phyloP scores from a whole-genome alignment of 495 filamentous ascomycete genomes.

The Glarea lozoyensis region DNA sequence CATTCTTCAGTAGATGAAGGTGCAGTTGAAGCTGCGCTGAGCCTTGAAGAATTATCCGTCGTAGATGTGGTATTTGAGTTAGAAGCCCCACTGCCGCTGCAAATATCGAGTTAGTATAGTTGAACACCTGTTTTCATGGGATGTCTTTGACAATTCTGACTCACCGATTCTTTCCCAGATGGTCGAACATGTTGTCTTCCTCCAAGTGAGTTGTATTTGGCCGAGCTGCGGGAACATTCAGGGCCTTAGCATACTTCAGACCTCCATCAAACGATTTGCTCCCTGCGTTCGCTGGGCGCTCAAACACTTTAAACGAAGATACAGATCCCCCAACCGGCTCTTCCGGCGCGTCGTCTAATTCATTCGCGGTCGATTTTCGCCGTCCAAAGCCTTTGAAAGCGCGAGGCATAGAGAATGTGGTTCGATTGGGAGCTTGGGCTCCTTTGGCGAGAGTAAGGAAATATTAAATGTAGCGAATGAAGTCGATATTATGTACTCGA shows the following conservation, averaged over 20 bases:
- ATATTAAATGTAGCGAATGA: too few species aligned
- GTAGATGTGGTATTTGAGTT: constrained; percentile 54
- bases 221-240: constrained; percentile 26
- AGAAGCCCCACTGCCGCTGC: constrained; percentile 54
- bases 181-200: constrained; percentile 49
- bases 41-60: constrained; percentile 57
- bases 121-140: background rate
- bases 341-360: constrained; percentile 45
- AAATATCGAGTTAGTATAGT: constrained; percentile 1
- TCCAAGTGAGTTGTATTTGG: constrained; percentile 25
- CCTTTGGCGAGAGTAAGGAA: too few species aligned
- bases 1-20: constrained; percentile 62
- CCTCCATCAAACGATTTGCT: constrained; percentile 38
- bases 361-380: constrained; percentile 60
- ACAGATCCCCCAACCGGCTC: constrained; percentile 26
- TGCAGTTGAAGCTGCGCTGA: constrained; percentile 65
- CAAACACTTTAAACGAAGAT: constrained; percentile 48
- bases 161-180: constrained; percentile 45
- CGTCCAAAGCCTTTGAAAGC: constrained; percentile 53
- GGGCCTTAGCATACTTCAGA: constrained; percentile 32
- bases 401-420: constrained; percentile 51
- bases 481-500: too few species aligned
- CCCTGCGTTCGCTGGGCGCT: constrained; percentile 36
- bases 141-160: constrained; percentile 13
- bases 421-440: too few species aligned